These are phyloP conservation scores for Pleoardoris graminearum DNA, from an alignment of 2,329 filamentous ascomycete species.

Conservation along the genomic window DNA sequence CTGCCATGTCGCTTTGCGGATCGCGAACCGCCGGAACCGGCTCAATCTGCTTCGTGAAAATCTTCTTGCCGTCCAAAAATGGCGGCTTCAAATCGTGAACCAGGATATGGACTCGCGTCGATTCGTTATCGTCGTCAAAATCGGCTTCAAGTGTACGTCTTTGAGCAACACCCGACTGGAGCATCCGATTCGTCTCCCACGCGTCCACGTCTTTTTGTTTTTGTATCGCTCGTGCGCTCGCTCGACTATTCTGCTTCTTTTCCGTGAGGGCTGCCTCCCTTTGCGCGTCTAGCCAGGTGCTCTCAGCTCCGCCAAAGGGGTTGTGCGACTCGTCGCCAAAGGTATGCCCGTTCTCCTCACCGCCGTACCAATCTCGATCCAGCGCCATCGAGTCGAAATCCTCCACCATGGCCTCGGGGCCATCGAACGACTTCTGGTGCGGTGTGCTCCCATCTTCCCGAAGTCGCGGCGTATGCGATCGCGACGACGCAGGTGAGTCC, in stretches of 20 bases:
- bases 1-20: constrained; percentile 96
- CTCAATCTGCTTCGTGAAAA: constrained; percentile 97
- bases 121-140: constrained; percentile 89
- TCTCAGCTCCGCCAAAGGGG: constrained; percentile 78
- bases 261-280: constrained; percentile 73
- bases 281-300: constrained; percentile 74
- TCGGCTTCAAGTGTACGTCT: constrained; percentile 78
- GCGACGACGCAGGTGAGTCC: constrained; percentile 36
- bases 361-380: constrained; percentile 91
- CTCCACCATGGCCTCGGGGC: constrained; percentile 62
- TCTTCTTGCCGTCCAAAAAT: constrained; percentile 89
- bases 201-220: constrained; percentile 94
- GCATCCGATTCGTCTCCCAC: constrained; percentile 98
- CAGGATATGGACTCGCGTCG: constrained; percentile 83
- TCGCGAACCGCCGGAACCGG: constrained; percentile 92
- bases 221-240: constrained; percentile 76
- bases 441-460: constrained; percentile 43
- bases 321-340: constrained; percentile 94
- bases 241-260: constrained; percentile 73
- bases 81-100: constrained; percentile 93
- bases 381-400: constrained; percentile 74
- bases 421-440: constrained; percentile 63
- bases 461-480: constrained; percentile 41
- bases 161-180: constrained; percentile 94
- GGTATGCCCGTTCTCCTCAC: constrained; percentile 81